Conservation (phyloP, 495 filamentous ascomycete genomes). For the Jackrogersella multiformis region DNA sequence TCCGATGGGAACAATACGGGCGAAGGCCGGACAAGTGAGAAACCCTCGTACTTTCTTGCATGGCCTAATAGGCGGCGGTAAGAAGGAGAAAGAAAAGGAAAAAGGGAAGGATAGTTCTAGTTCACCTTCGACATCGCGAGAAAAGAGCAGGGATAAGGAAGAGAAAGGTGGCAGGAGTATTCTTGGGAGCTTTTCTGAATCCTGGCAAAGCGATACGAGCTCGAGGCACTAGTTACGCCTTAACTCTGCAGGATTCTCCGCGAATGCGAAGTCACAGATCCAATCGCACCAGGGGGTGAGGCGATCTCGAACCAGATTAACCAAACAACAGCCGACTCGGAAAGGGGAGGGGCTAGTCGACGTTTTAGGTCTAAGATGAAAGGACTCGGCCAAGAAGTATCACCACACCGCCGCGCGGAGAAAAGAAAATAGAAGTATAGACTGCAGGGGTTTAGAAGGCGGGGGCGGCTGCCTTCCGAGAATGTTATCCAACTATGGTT, state of each 20-base stretch:
- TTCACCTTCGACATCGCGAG: constrained; percentile 35
- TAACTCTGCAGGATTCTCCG: constrained; percentile 13
- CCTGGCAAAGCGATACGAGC: constrained; percentile 44
- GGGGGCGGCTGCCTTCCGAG: background rate
- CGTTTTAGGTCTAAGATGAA: constrained; percentile 32
- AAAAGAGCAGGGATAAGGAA: constrained; percentile 47
- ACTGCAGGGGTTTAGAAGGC: background rate
- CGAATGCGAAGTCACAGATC: constrained; percentile 8
- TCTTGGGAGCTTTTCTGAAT: constrained; percentile 43
- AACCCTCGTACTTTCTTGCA: constrained; percentile 59
- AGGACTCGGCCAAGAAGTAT: constrained; percentile 9
- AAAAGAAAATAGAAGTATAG: constrained; percentile 19
- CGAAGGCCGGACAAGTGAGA: constrained; percentile 49
- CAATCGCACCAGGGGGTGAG: constrained; percentile 3
- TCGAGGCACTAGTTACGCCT: constrained; percentile 47
- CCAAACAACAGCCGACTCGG: constrained; percentile 15
- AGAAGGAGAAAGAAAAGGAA: too few species aligned
- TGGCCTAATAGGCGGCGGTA: constrained; percentile 55
- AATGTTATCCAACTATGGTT: background rate
- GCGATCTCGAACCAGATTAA: constrained; percentile 15
- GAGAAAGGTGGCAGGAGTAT: constrained; percentile 46
- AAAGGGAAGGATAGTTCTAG: constrained; percentile 47
- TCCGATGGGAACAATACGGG: constrained; percentile 50
- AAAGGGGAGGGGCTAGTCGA: constrained; percentile 11
- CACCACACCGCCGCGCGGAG: background rate